These are phyloP conservation scores for Gossypium rotundifolium DNA, from an alignment of 345 rosid genomes.

Conservation along the genomic window DNA sequence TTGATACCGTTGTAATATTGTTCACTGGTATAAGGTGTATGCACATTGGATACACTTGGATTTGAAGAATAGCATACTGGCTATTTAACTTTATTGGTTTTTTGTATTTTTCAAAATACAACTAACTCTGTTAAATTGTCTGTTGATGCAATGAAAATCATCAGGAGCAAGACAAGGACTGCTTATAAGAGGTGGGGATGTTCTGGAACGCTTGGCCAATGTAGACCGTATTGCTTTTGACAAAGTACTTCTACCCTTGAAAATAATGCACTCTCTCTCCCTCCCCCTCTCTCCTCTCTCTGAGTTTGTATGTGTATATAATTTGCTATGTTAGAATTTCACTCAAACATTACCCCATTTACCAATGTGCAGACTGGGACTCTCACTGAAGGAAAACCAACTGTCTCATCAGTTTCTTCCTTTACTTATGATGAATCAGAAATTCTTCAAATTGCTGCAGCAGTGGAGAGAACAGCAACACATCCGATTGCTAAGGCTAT, in stretches of 20 bases:
- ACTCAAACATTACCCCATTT: neutral
- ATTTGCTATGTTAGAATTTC: neutral
- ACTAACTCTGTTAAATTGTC: neutral
- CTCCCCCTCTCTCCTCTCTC: neutral
- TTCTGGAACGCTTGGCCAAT: conserved; percentile 81
- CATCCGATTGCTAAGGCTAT: conserved; percentile 94
- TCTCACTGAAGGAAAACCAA: conserved; percentile 87
- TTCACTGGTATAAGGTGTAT: neutral
- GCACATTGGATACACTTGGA: neutral
- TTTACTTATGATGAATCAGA: conserved; percentile 49
- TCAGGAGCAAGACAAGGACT: conserved; percentile 94
- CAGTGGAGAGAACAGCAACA: conserved; percentile 84
- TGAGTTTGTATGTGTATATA: neutral
- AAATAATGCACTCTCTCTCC: neutral
- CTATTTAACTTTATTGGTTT: neutral
- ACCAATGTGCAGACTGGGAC: conserved; percentile 71
- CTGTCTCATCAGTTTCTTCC: conserved; percentile 69
- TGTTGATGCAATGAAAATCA: conserved; percentile 23
- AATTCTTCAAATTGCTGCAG: conserved; percentile 80
- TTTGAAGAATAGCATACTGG: conserved; percentile 5
- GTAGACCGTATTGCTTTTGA: conserved; percentile 74
- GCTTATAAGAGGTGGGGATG: conserved; percentile 96
- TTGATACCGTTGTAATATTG: neutral
- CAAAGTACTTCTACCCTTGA: conserved; percentile 47
- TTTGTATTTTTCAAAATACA: neutral